phyloP scores from a whole-genome alignment of 2,329 filamentous ascomycete species.

The Phaeosphaeria sp. region DNA sequence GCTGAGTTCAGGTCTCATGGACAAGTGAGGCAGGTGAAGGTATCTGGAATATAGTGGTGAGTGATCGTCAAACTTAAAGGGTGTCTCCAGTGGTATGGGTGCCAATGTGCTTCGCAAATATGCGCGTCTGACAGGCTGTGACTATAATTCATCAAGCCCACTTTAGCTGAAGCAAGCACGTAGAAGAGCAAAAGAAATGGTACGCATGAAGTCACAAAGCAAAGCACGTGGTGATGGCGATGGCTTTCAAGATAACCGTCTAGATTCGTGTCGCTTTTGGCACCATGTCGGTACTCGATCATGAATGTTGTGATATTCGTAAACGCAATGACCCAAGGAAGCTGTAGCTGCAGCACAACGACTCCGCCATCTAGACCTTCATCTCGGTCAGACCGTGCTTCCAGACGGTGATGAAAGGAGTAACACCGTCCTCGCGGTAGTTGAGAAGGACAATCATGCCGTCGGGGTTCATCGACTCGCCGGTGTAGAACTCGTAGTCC shows the following conservation, averaged over 20 bases:
- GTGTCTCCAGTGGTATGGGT: too few relatives aligned
- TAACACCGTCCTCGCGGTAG: slow-evolving; percentile 95
- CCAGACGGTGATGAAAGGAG: slow-evolving; percentile 89
- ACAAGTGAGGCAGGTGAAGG: not conserved
- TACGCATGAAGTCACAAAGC: slow-evolving; percentile 23
- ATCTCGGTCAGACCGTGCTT: slow-evolving; percentile 88
- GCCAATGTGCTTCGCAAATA: too few relatives aligned
- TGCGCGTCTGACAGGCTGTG: too few relatives aligned
- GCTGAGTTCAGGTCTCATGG: not conserved
- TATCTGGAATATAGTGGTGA: too few relatives aligned
- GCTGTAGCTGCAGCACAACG: slow-evolving; percentile 15
- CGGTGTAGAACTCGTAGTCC: slow-evolving; percentile 93
- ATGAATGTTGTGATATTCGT: slow-evolving; percentile 48
- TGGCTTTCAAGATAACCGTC: slow-evolving; percentile 21
- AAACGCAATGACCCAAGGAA: slow-evolving; percentile 39
- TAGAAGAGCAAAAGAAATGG: not conserved
- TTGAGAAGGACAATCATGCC: slow-evolving; percentile 95
- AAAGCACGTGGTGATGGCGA: not conserved
- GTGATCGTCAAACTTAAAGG: too few relatives aligned
- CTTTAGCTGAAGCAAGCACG: not conserved
- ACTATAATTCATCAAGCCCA: not conserved
- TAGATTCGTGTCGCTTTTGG: slow-evolving; percentile 45
- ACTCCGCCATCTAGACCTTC: slow-evolving; percentile 76
- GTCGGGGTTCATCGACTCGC: slow-evolving; percentile 90
- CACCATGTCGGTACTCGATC: slow-evolving; percentile 42